A percentile compares a stretch with the other conserved stretches of the same genome.
phyloP scores from a whole-genome alignment of 2,329 filamentous ascomycete genomes.

The Talaromyces sp. region DNA sequence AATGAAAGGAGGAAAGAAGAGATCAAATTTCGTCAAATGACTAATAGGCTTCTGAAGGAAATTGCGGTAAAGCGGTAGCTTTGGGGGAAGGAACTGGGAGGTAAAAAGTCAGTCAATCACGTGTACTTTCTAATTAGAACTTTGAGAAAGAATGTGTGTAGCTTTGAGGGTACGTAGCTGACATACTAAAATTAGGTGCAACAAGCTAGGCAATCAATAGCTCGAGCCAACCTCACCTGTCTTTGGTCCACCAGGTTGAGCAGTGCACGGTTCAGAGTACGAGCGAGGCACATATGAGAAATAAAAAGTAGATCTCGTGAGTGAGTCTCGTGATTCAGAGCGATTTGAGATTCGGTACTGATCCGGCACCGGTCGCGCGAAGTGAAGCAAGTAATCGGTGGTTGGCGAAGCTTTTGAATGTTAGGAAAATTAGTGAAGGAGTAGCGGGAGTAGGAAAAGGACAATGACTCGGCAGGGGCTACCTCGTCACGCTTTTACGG shows the following conservation, averaged over 20 bases:
- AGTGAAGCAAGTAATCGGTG: not conserved
- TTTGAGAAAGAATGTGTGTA: not conserved
- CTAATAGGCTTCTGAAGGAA: not conserved
- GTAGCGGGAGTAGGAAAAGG: not conserved
- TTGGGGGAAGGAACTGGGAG: not conserved
- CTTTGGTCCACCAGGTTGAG: not conserved
- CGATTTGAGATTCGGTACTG: too few relatives aligned
- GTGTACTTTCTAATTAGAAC: not conserved
- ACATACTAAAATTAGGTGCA: not conserved
- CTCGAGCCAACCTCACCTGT: not conserved
- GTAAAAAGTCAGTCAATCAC: not conserved
- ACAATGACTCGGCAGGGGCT: not conserved
- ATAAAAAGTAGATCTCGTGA: not conserved
- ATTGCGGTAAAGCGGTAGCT: not conserved
- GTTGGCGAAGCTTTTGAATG: not conserved
- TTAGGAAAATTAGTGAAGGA: not conserved
- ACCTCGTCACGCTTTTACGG: not conserved
- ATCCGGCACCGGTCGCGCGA: not conserved
- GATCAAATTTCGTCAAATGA: not conserved
- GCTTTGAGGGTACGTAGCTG: not conserved
- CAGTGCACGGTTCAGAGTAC: not conserved
- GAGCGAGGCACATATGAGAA: not conserved
- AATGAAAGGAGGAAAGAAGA: not conserved
- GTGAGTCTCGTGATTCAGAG: not conserved
- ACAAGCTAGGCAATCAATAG: constrained; percentile 1